Base-by-base conservation (phyloP, 257 asterid species). In the Handroanthus guayacan region DNA sequence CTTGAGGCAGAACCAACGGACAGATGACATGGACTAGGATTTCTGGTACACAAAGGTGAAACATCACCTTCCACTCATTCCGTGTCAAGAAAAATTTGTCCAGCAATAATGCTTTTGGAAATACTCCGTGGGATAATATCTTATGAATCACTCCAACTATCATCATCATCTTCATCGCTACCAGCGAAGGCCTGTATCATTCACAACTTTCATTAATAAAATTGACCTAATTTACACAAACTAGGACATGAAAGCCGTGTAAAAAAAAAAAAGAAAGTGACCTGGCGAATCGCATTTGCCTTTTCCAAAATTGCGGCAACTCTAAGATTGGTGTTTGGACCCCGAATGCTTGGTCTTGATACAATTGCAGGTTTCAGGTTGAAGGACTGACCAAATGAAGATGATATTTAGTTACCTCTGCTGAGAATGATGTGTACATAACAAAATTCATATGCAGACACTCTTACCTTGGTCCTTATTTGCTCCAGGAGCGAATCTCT, bases 241-340 rank as follows among this genome's bases (percentile, higher is more conserved):
- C 20, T 39, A 62, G 56, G 64, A 17, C 12, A 54, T 41, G 6
- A 34, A 58, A 2, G 17, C 44, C 9, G 67, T 1, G 18, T 14
- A 55, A 60, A 16, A 61, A 16, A 18, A 25, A 25, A 25, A 79
- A 36, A 18, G 60, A 71, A 65, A 36, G 50, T n/a, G 45, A 90
- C 94, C 91, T 87, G 94, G 71, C 96, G 96, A 65, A 89, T 90
- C 8, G 94, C 83, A 69, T 86, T 90, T 81, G 92, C 97, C 83
- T 84, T 90, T 75, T 89, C 94, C 86, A 90, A 75, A 57, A 90
- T 84, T 48, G 97, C 94, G 78, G 91, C 89, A 62, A 90, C 92
- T 64, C 71, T 87, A 62, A 90, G 84, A 83, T 90, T 87, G 75
- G 94, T 87, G 66, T 60, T 82, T 61, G 90, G 97, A 67, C 88